Conservation (phyloP, 2,329 filamentous ascomycete species). For the Verticillium tricorpus region DNA sequence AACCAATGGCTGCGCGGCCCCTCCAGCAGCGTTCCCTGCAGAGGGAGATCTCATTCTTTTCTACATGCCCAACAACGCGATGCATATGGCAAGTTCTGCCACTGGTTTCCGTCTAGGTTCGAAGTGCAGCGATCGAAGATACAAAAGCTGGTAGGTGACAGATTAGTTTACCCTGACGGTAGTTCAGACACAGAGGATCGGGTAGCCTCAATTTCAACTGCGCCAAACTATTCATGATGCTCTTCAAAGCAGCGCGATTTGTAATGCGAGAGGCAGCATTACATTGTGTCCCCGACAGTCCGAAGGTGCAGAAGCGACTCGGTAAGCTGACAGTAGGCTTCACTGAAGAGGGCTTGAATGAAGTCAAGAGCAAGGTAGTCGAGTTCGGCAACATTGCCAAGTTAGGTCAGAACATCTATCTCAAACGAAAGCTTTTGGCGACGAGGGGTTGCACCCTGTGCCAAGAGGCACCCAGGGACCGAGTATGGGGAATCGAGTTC, state of each 20-base stretch:
- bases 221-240: slow-evolving; percentile 1
- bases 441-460: neutral
- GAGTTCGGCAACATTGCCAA: neutral
- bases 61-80: neutral
- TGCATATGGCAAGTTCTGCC: neutral
- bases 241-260: neutral
- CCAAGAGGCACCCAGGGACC: neutral
- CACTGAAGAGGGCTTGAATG: neutral
- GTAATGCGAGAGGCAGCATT: neutral
- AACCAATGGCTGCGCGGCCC: too few relatives aligned
- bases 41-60: neutral
- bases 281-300: neutral
- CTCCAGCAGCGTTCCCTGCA: too few relatives aligned
- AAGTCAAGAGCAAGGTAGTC: neutral
- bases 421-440: neutral
- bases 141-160: neutral
- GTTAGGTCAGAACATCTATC: neutral
- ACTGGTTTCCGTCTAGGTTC: neutral
- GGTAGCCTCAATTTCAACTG: neutral
- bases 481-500: neutral
- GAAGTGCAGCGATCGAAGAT: neutral
- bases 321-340: neutral
- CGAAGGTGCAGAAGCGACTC: neutral
- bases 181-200: neutral
- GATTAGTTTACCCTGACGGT: neutral